These are phyloP conservation scores for Acer saccharum DNA, from an alignment of 345 rosid genomes.

Conservation along the genomic window DNA sequence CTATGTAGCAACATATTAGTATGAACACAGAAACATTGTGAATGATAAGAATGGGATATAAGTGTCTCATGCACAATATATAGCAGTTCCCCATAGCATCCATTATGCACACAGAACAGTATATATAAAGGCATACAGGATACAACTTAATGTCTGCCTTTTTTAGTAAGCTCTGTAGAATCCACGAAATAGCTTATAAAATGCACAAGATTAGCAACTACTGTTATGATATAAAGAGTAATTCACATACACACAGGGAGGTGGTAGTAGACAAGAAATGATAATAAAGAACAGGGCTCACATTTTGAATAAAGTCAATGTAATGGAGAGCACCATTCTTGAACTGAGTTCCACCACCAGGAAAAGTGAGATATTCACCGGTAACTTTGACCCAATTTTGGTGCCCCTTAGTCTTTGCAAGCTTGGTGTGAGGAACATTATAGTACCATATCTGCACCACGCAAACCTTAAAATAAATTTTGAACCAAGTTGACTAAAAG, in stretches of 20 bases:
- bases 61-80: not conserved
- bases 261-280: not conserved
- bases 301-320: constrained; percentile 50
- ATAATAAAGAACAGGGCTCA: constrained; percentile 18
- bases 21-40: not conserved
- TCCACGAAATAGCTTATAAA: constrained; percentile 18
- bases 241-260: not conserved
- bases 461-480: constrained; percentile 19
- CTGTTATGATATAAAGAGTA: not conserved
- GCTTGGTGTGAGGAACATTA: constrained; percentile 69
- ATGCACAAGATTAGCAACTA: constrained; percentile 6
- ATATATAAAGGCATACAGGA: not conserved
- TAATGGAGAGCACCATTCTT: constrained; percentile 56
- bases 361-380: constrained; percentile 58
- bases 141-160: not conserved
- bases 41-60: not conserved
- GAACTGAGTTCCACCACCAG: constrained; percentile 66
- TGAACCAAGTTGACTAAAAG: constrained; percentile 8
- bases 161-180: constrained; percentile 16
- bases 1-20: not conserved
- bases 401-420: constrained; percentile 71
- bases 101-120: not conserved
- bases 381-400: constrained; percentile 73
- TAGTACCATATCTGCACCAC: constrained; percentile 66
- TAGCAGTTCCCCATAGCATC: not conserved